Evolutionary conservation across 2,329 filamentous ascomycete genomes (phyloP).

Genomic region (Trichoderma harzianum): DNA sequence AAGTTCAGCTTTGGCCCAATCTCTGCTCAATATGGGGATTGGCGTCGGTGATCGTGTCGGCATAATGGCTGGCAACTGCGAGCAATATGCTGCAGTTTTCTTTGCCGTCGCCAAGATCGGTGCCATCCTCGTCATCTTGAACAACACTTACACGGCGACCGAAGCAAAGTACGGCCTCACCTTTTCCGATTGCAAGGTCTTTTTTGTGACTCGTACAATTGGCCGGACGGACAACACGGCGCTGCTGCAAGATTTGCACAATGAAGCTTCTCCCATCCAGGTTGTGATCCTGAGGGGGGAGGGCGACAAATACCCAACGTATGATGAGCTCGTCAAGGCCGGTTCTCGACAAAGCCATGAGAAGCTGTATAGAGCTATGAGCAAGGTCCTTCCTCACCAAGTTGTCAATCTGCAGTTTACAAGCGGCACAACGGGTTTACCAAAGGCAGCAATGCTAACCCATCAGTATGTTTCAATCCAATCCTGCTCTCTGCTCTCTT

Average conservation of each 20-base stretch:
- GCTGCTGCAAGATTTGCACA: conserved; percentile 53
- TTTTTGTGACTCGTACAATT: conserved; percentile 70
- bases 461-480: conserved; percentile 51
- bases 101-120: conserved; percentile 67
- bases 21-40: conserved; percentile 64
- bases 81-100: conserved; percentile 77
- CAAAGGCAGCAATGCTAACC: conserved; percentile 73
- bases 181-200: conserved; percentile 68
- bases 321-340: conserved; percentile 54
- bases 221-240: conserved; percentile 61
- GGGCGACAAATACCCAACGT: conserved; percentile 54
- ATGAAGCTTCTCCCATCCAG: conserved; percentile 43
- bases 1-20: conserved; percentile 59
- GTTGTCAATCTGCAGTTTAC: conserved; percentile 75
- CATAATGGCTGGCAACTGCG: conserved; percentile 74
- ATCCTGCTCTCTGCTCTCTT: no score
- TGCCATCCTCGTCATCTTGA: conserved; percentile 70
- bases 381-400: conserved; percentile 58
- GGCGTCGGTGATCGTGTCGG: conserved; percentile 66
- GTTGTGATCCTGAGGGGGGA: conserved; percentile 61
- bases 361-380: conserved; percentile 50
- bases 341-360: conserved; percentile 49
- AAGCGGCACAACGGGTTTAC: conserved; percentile 68
- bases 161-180: conserved; percentile 69
- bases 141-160: conserved; percentile 75